Base-by-base conservation (phyloP, 345 rosid species). In the Brassica carinata region DNA sequence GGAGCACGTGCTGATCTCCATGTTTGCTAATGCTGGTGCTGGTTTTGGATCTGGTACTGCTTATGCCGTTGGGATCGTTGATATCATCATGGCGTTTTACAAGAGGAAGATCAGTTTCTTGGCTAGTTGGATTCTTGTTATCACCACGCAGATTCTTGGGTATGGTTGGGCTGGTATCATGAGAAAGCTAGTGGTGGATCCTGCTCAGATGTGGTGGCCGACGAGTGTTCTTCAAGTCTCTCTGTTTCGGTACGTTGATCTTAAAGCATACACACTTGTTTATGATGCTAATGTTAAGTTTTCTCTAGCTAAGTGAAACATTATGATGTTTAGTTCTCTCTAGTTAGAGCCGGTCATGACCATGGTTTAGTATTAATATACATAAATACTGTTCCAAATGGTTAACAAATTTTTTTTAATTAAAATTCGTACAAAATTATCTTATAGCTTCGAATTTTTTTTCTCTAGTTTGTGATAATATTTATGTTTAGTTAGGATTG, bases 191-290 rank as follows among this genome's bases (percentile, higher is more conserved):
- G 90, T 90, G 27, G 90, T 90, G 57, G 91, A 90, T 58, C 91
- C 93, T 59, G 87, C 90, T 18, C 86, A 87, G 40, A 90, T 90
- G 93, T 90, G 93, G 93, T 90, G 93, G 93, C 93, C 93, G 0
- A 55, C 72, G 66, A 81, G 89, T 76, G 83, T 90, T 45, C 89
- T 85, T 73, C 93, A 88, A 57, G 89, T 90, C 58, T 88, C 93
- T 73, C 86, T 88, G 38, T 90, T 87, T 79, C 85, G 93, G 93
- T 88, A 83, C 77, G 72, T 66, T 63, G 3, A n/a, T 17, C 45
- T 59, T 38, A 17, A 29, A 18, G 45, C 64, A 45, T 33, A 63
- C 14, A 8, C 13, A 48, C 55, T 48, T 48, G 15, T 48, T 48
- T 48, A 43, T 43, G 14, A 11, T 48, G 57, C 5, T 51, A 14